Evolutionary conservation across 1,284 basidiomycete species (phyloP).

Genomic region (Malassezia japonica): DNA sequence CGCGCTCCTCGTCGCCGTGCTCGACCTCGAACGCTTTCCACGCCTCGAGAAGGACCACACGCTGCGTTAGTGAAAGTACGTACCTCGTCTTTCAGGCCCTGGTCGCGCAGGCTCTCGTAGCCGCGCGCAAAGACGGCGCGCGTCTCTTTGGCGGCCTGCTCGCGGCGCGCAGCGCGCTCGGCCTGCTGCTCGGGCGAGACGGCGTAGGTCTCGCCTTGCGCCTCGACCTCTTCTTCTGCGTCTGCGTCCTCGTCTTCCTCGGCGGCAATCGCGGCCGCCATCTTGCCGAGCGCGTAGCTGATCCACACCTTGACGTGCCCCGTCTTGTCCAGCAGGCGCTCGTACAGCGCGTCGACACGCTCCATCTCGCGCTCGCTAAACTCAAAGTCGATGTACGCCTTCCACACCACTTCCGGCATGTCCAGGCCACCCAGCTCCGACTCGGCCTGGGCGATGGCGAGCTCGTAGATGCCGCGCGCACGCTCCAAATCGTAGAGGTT

Average conservation of each 20-base stretch:
- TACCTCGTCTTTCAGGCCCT: conserved; percentile 78
- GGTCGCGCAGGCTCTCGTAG: conserved; percentile 72
- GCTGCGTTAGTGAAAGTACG: no score
- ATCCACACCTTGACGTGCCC: conserved; percentile 72
- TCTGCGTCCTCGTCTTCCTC: conserved; percentile 58
- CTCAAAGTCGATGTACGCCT: conserved; percentile 91
- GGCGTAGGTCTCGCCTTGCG: neutral
- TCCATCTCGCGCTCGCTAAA: conserved; percentile 87
- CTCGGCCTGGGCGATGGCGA: conserved; percentile 68
- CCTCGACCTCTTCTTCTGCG: conserved; percentile 52
- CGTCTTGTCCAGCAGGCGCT: conserved; percentile 73
- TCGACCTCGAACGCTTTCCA: conserved; percentile 85
- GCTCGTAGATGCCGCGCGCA: conserved; percentile 87
- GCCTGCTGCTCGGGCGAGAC: conserved; percentile 22
- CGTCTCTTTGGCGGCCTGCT: conserved; percentile 61
- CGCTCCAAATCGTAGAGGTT: conserved; percentile 83
- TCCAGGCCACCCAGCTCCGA: conserved; percentile 59
- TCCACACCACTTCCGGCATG: conserved; percentile 81
- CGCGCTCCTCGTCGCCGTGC: conserved; percentile 56
- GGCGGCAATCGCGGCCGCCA: conserved; percentile 56
- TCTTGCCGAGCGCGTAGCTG: conserved; percentile 50
- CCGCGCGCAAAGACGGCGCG: conserved; percentile 71
- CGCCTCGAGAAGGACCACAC: conserved; percentile 75
- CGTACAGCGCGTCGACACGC: conserved; percentile 73
- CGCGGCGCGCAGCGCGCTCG: conserved; percentile 50